These are phyloP conservation scores for Naganishia kalamii DNA, from an alignment of 768 basidiomycete species.

Conservation along the genomic window DNA sequence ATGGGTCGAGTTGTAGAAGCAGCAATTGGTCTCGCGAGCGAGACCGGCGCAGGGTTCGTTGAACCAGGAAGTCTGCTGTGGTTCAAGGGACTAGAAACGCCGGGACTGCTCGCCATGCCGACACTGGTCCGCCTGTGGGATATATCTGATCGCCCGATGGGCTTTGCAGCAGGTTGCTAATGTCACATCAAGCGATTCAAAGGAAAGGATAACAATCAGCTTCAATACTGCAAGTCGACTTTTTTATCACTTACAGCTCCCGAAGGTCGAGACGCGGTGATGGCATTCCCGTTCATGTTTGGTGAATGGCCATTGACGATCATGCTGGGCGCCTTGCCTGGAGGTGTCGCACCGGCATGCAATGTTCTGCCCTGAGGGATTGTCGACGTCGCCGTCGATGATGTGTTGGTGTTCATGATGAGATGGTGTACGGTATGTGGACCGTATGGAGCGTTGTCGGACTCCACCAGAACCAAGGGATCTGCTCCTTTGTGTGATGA, in stretches of 20 bases:
- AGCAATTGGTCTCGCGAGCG: not conserved
- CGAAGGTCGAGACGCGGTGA: not conserved
- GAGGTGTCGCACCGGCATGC: not conserved
- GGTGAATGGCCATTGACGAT: constrained; percentile 1
- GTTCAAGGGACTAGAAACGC: constrained; percentile 1
- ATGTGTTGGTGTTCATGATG: not conserved
- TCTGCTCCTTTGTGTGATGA: constrained; percentile 12
- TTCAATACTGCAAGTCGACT: too few species aligned
- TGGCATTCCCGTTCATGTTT: constrained; percentile 9
- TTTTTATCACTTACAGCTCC: not conserved
- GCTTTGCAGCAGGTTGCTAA: not conserved
- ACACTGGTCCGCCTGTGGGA: not conserved
- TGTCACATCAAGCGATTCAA: not conserved
- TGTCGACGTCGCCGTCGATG: not conserved
- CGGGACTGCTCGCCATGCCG: not conserved
- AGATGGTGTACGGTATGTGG: not conserved
- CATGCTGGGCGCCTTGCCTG: not conserved
- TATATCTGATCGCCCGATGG: not conserved
- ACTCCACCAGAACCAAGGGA: not conserved
- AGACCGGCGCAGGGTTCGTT: not conserved
- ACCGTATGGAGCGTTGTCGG: not conserved
- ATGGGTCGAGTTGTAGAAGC: constrained; percentile 14
- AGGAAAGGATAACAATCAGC: too few species aligned
- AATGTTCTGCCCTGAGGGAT: not conserved
- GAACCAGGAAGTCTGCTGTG: not conserved